Evolutionary conservation across 371 early-diverging fungal species (phyloP), one percentile per base, ranked within the genome.

Genomic region (Haplosporangium sp.): DNA sequence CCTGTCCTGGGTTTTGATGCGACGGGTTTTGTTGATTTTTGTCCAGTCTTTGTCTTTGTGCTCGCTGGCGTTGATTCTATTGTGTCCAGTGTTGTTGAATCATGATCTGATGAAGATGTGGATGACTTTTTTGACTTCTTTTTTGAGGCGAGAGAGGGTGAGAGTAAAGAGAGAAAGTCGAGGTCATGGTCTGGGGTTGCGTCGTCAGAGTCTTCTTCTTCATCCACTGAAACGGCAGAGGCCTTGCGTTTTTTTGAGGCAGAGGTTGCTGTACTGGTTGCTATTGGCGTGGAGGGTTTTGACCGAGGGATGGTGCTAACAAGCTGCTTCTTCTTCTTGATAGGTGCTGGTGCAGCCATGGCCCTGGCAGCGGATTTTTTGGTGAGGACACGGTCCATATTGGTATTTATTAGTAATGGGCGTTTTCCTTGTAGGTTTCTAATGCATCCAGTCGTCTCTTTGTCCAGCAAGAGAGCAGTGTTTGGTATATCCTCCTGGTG

Each of bases 291-390:
- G 35, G 78, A 11, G 13, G 63, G 67, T 40, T 72, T 77, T 40
- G 72, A 65, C 19, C 55, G 48, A 27, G 72, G 39, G 58, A 71
- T 67, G 42, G 72, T 67, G 58, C 62, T 77, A 44, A 67, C 69
- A 6, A 72, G 69, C 50, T 27, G 27, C 27, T 72, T 72, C 53
- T 65, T 72, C 67, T 78, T 78, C 74, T 73, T 78, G 50, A 67
- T 20, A 19, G 79, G 79, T 3, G 79, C 79, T 1, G 67, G 79
- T 34, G 79, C 79, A 47, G 74, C 74, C 57, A 45, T 67, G 27
- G 74, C 79, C 42, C 79, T 65, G n/a, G 79, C 79, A 10, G 69
- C 70, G 4, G 79, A 58, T 61, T 78, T 70, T 19, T 70, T 78
- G 50, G 63, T 53, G 55, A 78, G 42, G 48, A 68, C 71, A 34